These are phyloP conservation scores for Sporobolomyces roseus DNA, from an alignment of 768 basidiomycete genomes.

Conservation along the genomic window DNA sequence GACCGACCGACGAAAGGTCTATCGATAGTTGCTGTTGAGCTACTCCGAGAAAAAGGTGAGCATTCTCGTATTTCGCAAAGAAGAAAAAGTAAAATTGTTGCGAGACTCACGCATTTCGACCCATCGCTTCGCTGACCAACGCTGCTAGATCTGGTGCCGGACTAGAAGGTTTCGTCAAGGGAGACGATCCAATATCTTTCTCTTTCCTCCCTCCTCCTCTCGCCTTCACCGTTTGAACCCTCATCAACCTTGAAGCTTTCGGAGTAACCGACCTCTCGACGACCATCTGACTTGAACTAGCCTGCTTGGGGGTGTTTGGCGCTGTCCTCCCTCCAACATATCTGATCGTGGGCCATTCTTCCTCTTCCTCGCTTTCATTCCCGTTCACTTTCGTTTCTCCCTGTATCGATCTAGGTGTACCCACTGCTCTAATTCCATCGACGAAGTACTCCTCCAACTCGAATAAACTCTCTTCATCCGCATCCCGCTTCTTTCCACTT, in stretches of 20 bases:
- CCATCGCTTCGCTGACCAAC: constrained; percentile 11
- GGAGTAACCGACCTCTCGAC: constrained; percentile 9
- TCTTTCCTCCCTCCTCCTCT: constrained; percentile 10
- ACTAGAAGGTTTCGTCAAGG: neutral
- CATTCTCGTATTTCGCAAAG: neutral
- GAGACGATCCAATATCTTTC: constrained; percentile 9
- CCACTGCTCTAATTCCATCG: constrained; percentile 14
- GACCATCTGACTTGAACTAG: constrained; percentile 1
- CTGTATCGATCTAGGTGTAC: constrained; percentile 4
- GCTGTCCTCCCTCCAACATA: constrained; percentile 11
- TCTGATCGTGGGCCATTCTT: constrained; percentile 13
- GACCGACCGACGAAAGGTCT: constrained; percentile 3
- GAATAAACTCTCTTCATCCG: constrained; percentile 17
- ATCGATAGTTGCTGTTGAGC: constrained; percentile 1
- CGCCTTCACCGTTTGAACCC: constrained; percentile 10
- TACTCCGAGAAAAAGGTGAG: neutral
- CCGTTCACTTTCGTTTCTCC: neutral
- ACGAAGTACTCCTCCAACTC: constrained; percentile 19
- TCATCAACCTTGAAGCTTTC: constrained; percentile 15
- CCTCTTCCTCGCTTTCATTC: constrained; percentile 3
- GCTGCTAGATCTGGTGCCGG: constrained; percentile 1
- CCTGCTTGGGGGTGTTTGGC: constrained; percentile 6
- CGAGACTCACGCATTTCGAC: constrained; percentile 4
- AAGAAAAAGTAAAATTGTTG: neutral
- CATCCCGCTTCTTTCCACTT: neutral